A percentile compares a stretch with the other conserved stretches of the same genome.
phyloP scores from a whole-genome alignment of 2,329 filamentous ascomycete species.

The Aspergillus neotritici region DNA sequence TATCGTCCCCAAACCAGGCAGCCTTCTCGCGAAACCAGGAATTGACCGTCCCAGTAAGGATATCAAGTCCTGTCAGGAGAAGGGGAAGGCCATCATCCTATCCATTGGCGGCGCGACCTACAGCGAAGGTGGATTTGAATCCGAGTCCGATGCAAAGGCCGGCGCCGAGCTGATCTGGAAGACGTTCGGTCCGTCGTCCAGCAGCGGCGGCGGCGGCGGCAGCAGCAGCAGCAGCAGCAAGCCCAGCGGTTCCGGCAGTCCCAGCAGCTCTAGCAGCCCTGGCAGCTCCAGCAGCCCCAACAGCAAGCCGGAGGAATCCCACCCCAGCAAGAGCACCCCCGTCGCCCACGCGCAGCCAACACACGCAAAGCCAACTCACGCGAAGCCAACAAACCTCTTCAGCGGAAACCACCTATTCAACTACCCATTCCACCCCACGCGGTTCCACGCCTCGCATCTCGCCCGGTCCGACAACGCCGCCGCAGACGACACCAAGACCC shows the following conservation, averaged over 20 bases:
- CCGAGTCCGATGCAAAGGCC: conserved; percentile 46
- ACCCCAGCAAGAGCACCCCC: no score
- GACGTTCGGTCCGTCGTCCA: conserved; percentile 58
- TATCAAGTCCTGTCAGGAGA: conserved; percentile 55
- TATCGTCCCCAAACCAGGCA: not conserved
- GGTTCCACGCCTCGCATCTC: no score
- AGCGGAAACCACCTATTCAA: not conserved
- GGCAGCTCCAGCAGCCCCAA: no score
- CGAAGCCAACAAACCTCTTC: not conserved
- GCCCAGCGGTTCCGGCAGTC: no score
- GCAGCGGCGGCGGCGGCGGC: conserved; percentile 11
- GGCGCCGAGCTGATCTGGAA: conserved; percentile 63
- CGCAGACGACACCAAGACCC: conserved; percentile 31
- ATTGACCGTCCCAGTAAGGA: conserved; percentile 31
- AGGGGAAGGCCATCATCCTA: conserved; percentile 65
- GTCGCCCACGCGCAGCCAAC: no score
- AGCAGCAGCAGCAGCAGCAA: no score
- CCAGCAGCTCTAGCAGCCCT: not conserved
- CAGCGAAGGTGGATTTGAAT: conserved; percentile 60
- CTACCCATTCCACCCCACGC: no score
- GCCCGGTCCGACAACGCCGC: no score
- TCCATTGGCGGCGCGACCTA: conserved; percentile 68
- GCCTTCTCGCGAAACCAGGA: not conserved
- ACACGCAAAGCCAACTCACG: no score
- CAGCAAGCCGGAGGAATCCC: no score